phyloP scores from a whole-genome alignment of 805 yeast genomes.

The Candida methanosorbosa region DNA sequence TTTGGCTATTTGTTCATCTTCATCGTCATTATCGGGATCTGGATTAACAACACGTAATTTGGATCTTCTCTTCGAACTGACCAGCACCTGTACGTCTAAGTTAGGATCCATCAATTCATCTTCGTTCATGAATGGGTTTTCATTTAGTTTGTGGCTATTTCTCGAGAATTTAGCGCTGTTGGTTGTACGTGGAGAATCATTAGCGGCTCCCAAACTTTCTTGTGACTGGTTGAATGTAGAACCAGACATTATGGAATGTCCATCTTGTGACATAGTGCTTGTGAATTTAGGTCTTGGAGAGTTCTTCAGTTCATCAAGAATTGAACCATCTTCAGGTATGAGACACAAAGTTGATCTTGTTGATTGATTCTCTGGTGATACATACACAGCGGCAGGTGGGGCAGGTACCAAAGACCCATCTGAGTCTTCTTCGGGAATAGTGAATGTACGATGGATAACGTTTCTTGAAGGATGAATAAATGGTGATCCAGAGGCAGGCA shows the following conservation, averaged over 20 bases:
- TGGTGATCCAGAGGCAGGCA: too few relatives aligned
- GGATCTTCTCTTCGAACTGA: slow-evolving; percentile 55
- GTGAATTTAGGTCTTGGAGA: neutral
- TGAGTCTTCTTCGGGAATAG: neutral
- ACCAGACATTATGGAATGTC: neutral
- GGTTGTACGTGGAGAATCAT: neutral
- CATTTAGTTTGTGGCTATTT: neutral
- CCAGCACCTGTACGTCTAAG: slow-evolving; percentile 65
- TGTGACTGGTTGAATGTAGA: neutral
- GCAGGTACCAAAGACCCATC: neutral
- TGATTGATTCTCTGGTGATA: neutral
- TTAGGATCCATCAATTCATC: slow-evolving; percentile 35
- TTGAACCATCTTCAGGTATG: slow-evolving; percentile 17
- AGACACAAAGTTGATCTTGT: slow-evolving; percentile 13
- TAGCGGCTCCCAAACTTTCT: neutral
- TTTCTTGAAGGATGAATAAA: too few relatives aligned
- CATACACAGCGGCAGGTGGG: neutral
- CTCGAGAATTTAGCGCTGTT: too few relatives aligned
- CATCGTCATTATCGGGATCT: slow-evolving; percentile 26
- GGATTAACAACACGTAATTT: slow-evolving; percentile 58
- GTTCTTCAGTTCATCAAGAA: slow-evolving; percentile 6
- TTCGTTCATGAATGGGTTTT: slow-evolving; percentile 9
- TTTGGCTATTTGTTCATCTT: neutral
- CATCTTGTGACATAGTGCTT: neutral
- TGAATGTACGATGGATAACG: neutral